Conservation (phyloP, 176 grass and related monocot species). For the Hordeum vulgare region DNA sequence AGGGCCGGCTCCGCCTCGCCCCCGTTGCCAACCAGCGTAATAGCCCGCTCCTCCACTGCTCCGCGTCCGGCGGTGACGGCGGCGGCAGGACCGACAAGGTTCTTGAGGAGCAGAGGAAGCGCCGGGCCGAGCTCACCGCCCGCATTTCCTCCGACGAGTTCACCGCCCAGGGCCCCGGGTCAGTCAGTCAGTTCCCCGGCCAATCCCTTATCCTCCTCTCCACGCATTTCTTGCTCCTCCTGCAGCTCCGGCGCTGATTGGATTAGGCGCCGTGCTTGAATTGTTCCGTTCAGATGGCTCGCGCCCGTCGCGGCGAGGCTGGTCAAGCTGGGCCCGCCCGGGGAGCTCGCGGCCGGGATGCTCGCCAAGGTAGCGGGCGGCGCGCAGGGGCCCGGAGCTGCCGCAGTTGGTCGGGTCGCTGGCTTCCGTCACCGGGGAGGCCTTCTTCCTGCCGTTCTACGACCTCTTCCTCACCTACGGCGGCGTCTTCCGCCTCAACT, state of each 20-base stretch:
- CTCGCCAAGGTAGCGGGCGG: slow-evolving; percentile 43
- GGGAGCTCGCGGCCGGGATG: slow-evolving; percentile 41
- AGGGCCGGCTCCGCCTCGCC: slow-evolving; percentile 16
- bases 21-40: background rate
- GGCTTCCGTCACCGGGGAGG: slow-evolving; percentile 40
- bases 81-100: slow-evolving; percentile 26
- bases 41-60: slow-evolving; percentile 32
- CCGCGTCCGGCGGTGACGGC: slow-evolving; percentile 29
- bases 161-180: slow-evolving; percentile 66
- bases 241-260: background rate
- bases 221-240: background rate
- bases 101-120: slow-evolving; percentile 46
- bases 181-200: background rate
- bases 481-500: slow-evolving; percentile 90
- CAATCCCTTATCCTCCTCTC: too few species aligned
- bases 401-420: slow-evolving; percentile 68
- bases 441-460: slow-evolving; percentile 90
- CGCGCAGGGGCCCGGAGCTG: slow-evolving; percentile 35
- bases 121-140: slow-evolving; percentile 59
- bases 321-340: slow-evolving; percentile 39
- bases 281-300: slow-evolving; percentile 39
- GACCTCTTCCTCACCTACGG: slow-evolving; percentile 89
- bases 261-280: background rate
- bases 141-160: slow-evolving; percentile 94
- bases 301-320: slow-evolving; percentile 31